A percentile compares a stretch with the other conserved stretches of the same genome.
These are phyloP conservation scores for Penicillium janthinellum DNA, from an alignment of 2,329 filamentous ascomycete genomes.

Conservation along the genomic window DNA sequence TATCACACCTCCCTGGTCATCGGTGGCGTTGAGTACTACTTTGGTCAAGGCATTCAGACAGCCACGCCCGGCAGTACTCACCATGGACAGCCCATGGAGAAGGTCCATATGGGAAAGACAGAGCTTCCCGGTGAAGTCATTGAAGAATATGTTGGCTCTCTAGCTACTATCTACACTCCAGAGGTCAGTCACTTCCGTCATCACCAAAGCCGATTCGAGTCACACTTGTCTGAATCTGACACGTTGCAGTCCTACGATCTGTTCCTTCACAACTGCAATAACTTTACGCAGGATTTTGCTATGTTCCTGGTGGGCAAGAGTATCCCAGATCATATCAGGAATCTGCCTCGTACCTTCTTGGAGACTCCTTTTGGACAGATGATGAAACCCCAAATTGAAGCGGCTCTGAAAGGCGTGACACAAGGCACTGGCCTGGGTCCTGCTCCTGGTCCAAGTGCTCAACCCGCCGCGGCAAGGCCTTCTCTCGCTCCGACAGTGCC, in stretches of 20 bases:
- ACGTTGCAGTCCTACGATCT: conserved; percentile 76
- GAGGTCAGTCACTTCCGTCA: conserved; percentile 58
- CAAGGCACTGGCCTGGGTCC: conserved; percentile 54
- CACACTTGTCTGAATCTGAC: conserved; percentile 11
- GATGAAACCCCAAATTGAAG: conserved; percentile 75
- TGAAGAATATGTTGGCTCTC: conserved; percentile 81
- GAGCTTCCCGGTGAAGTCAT: conserved; percentile 78
- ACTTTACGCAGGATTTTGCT: conserved; percentile 89
- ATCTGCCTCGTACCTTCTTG: conserved; percentile 81
- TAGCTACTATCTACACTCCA: conserved; percentile 78
- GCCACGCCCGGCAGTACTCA: conserved; percentile 81
- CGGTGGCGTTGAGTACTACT: conserved; percentile 83
- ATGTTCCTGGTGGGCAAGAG: conserved; percentile 87
- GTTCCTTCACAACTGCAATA: conserved; percentile 93
- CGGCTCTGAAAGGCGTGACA: conserved; percentile 63
- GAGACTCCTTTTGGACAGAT: conserved; percentile 86
- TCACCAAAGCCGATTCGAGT: neutral
- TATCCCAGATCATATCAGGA: conserved; percentile 84
- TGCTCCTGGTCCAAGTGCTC: conserved; percentile 20
- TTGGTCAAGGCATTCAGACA: conserved; percentile 82
- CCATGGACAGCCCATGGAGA: conserved; percentile 79
- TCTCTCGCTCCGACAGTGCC: conserved; percentile 19
- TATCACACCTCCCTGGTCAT: conserved; percentile 94
- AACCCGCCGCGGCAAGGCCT: conserved; percentile 9
- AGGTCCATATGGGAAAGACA: conserved; percentile 73